phyloP scores from a whole-genome alignment of 768 basidiomycete species.

The Infundibulicybe gibba region DNA sequence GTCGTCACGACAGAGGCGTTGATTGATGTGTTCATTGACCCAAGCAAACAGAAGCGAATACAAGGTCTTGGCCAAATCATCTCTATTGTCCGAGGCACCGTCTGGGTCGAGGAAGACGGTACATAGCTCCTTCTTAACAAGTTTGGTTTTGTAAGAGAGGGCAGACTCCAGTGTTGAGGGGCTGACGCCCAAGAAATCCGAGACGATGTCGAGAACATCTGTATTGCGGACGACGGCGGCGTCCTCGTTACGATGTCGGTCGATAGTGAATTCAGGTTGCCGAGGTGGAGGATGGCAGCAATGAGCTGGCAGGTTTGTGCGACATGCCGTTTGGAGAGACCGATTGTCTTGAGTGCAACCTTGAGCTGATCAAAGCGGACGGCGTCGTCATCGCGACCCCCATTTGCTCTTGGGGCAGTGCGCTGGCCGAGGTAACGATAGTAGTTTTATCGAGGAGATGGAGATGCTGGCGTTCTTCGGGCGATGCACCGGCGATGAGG shows the following conservation, averaged over 20 bases:
- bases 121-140: slow-evolving; percentile 95
- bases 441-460: slow-evolving; percentile 76
- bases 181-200: slow-evolving; percentile 88
- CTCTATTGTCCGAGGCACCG: slow-evolving; percentile 88
- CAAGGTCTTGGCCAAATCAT: slow-evolving; percentile 89
- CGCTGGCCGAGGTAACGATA: slow-evolving; percentile 88
- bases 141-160: slow-evolving; percentile 87
- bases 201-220: slow-evolving; percentile 77
- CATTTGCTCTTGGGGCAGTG: slow-evolving; percentile 36
- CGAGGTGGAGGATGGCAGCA: slow-evolving; percentile 94
- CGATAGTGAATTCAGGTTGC: slow-evolving; percentile 89
- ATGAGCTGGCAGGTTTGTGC: slow-evolving; percentile 94
- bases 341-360: slow-evolving; percentile 88
- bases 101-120: slow-evolving; percentile 95
- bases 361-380: slow-evolving; percentile 92
- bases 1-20: slow-evolving; percentile 91
- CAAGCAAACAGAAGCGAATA: slow-evolving; percentile 95
- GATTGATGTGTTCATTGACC: slow-evolving; percentile 96
- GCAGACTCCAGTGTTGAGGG: slow-evolving; percentile 69
- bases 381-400: slow-evolving; percentile 75
- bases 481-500: slow-evolving; percentile 84
- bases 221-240: slow-evolving; percentile 88
- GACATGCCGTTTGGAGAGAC: slow-evolving; percentile 91
- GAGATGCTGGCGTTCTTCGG: slow-evolving; percentile 87
- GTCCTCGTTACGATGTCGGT: slow-evolving; percentile 82